A percentile compares a stretch with the other conserved stretches of the same genome.
phyloP scores from a whole-genome alignment of 2,329 filamentous ascomycete genomes.

The Neonectria punicea region DNA sequence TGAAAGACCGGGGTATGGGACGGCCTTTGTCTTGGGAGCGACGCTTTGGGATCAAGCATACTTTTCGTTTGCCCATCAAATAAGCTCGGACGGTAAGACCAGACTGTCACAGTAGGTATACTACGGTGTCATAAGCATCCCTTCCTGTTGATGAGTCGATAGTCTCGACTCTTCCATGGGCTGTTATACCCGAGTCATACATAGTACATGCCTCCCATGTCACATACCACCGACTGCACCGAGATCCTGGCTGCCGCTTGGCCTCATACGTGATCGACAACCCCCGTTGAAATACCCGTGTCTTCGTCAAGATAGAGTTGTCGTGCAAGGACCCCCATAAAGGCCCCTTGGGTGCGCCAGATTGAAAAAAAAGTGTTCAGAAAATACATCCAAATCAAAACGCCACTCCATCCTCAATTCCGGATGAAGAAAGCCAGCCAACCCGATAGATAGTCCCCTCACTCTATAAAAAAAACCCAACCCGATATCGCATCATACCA shows the following conservation, averaged over 20 bases:
- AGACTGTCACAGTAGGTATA: neutral
- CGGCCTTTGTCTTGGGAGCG: slow-evolving; percentile 9
- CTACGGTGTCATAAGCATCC: neutral
- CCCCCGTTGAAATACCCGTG: neutral
- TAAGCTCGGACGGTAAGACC: slow-evolving; percentile 9
- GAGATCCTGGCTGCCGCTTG: neutral
- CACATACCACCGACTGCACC: neutral
- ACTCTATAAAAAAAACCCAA: slow-evolving; percentile 16
- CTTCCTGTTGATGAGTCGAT: neutral
- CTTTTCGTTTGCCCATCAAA: slow-evolving; percentile 2
- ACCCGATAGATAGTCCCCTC: slow-evolving; percentile 21
- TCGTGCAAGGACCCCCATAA: neutral
- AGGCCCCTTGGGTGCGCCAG: neutral
- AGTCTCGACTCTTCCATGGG: neutral
- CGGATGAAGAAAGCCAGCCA: slow-evolving; percentile 8
- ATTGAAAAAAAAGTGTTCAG: slow-evolving; percentile 10
- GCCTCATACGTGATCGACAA: neutral
- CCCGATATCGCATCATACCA: slow-evolving; percentile 8
- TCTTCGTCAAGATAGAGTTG: slow-evolving; percentile 5
- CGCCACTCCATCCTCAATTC: slow-evolving; percentile 29
- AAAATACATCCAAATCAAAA: slow-evolving; percentile 24
- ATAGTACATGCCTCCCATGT: neutral
- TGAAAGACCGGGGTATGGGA: slow-evolving; percentile 20
- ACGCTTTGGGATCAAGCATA: neutral
- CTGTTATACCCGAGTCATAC: neutral